Evolutionary conservation across 1,139 yeast species (phyloP).

Genomic region (Yamadazyma jaroonii): DNA sequence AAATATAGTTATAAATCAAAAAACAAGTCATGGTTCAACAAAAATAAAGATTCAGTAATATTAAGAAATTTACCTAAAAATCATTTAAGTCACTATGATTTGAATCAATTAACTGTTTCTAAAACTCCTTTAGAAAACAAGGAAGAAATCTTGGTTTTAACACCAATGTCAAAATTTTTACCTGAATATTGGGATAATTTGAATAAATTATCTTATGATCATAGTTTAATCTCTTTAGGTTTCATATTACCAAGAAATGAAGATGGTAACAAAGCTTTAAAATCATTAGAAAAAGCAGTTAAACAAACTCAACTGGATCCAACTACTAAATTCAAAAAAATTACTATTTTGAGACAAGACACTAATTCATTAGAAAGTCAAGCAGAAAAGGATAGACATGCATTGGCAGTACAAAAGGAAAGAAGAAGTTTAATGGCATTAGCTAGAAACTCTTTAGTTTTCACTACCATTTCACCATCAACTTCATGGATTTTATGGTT

Average conservation of each 20-base stretch:
- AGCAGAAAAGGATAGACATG: slow-evolving; percentile 72
- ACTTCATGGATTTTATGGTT: slow-evolving; percentile 96
- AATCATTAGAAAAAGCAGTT: slow-evolving; percentile 67
- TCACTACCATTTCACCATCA: slow-evolving; percentile 85
- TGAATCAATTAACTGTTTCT: slow-evolving; percentile 71
- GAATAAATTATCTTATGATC: slow-evolving; percentile 72
- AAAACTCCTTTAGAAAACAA: slow-evolving; percentile 66
- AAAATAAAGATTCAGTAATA: slow-evolving; percentile 44
- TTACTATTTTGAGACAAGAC: slow-evolving; percentile 89
- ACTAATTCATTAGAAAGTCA: slow-evolving; percentile 69
- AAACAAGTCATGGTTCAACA: slow-evolving; percentile 46
- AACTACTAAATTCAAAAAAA: slow-evolving; percentile 64
- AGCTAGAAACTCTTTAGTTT: slow-evolving; percentile 86
- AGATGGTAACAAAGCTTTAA: slow-evolving; percentile 78
- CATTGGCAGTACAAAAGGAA: slow-evolving; percentile 76
- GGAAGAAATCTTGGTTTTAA: slow-evolving; percentile 78
- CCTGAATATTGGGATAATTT: slow-evolving; percentile 87
- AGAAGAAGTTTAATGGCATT: slow-evolving; percentile 89
- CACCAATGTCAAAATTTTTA: slow-evolving; percentile 87
- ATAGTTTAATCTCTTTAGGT: slow-evolving; percentile 80
- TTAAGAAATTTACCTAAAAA: slow-evolving; percentile 68
- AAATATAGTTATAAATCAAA: slow-evolving; percentile 53
- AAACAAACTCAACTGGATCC: slow-evolving; percentile 56
- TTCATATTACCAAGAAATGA: slow-evolving; percentile 81
- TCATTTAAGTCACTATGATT: slow-evolving; percentile 80